Base-by-base conservation (phyloP, 2,329 filamentous ascomycete genomes). In the Clarireedia hainanense region DNA sequence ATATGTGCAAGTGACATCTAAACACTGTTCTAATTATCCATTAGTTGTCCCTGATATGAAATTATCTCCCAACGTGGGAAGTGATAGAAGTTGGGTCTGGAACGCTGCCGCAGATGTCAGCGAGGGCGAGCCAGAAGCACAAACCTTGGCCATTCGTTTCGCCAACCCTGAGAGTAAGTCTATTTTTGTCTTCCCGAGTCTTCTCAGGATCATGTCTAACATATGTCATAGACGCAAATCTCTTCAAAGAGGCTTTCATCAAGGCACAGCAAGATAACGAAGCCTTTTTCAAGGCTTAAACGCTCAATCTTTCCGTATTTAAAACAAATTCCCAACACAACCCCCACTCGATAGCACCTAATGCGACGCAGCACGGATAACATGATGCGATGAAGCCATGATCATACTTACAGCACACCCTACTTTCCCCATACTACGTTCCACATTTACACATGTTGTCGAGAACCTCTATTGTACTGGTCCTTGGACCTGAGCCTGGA, bases 31-130 rank as follows among this genome's bases (percentile, higher is more conserved):
- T 64, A 64, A 64, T 57, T 20, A 34, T 56, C 47, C 23, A 45
- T 50, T 17, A 95, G 91, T 99, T 70, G 90, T 95, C 60, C 92
- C 92, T 61, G 92, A 96, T 75, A 97, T 99, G 92, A 96, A 96
- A 80, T 86, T 99, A 62, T 92, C 89, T 60, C 91, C 94, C 75
- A 99, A 99, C 73, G 91, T 97, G 65, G 94, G 94, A 69, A 95
- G 89, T 69, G 94, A 99, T 79, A 88, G 94, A 73, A 95, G 88
- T 78, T 99, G 94, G 94, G 94, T 99, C 65, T 99, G 94, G 94
- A 97, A 96, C 70, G 92, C 91, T 58, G 88, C 91, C 57, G 94
- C 94, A 64, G 94, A 99, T 80, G 92, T 97, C 67, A 96, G 90
- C 70, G 94, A 99, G 80, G 94, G 94, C 60, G 92, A 96, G 78